Percentiles rank a stretch among this genome's conserved stretches.
Evolutionary conservation across 495 filamentous ascomycete species (phyloP).

Genomic region (Aspergillus heteromorphus): DNA sequence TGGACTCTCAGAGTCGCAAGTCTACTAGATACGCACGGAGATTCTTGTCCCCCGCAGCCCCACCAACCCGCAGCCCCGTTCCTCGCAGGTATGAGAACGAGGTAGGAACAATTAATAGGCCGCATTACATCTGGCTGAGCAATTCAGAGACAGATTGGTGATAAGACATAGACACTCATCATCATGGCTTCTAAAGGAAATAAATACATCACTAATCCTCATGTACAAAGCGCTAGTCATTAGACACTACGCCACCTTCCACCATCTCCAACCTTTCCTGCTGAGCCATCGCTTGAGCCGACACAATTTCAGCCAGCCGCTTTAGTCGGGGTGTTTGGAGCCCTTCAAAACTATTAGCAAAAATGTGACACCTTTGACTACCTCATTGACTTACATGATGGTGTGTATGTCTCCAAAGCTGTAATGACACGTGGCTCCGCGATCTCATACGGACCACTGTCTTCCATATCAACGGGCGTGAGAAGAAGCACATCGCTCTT

Average conservation of each 20-base stretch:
- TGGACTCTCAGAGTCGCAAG: no score
- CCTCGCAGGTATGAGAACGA: no score
- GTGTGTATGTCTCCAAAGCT: constrained; percentile 95
- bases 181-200: constrained; percentile 26
- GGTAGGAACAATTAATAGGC: no score
- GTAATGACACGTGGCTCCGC: constrained; percentile 94
- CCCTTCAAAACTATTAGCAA: constrained; percentile 46
- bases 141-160: neutral
- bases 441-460: constrained; percentile 99
- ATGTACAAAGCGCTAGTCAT: constrained; percentile 30
- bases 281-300: constrained; percentile 88
- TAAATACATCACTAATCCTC: constrained; percentile 17
- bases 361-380: neutral
- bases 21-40: no score
- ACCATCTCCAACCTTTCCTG: constrained; percentile 74
- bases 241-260: constrained; percentile 27
- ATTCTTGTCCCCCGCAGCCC: neutral
- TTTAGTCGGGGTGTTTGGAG: constrained; percentile 93
- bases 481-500: constrained; percentile 95
- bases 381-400: constrained; percentile 64
- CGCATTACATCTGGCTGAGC: neutral
- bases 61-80: neutral
- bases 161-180: constrained; percentile 16
- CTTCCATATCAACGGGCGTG: constrained; percentile 96
- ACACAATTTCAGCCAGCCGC: constrained; percentile 94